These are phyloP conservation scores for Blastomyces parvus DNA, from an alignment of 2,329 filamentous ascomycete genomes.

Conservation along the genomic window DNA sequence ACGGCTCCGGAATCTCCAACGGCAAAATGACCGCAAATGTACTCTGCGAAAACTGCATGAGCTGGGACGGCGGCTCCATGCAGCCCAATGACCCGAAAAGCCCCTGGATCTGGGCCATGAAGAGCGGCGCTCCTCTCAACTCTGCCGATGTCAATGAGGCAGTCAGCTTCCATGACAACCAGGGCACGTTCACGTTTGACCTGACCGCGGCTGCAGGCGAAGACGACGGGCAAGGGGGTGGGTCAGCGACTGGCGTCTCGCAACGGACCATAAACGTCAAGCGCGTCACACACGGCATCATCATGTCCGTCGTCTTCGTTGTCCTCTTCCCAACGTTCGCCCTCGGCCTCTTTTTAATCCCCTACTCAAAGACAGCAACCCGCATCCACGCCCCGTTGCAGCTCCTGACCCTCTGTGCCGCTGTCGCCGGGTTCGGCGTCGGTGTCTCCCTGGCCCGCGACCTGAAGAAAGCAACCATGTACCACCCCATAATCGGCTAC, in stretches of 20 bases:
- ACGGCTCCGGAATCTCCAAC: slow-evolving; percentile 44
- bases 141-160: slow-evolving; percentile 36
- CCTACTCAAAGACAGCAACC: slow-evolving; percentile 13
- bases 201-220: slow-evolving; percentile 43
- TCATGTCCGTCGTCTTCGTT: slow-evolving; percentile 22
- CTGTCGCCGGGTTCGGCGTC: slow-evolving; percentile 42
- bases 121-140: slow-evolving; percentile 39
- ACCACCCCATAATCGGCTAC: slow-evolving; percentile 48
- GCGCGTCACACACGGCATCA: slow-evolving; percentile 19
- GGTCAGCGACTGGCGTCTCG: neutral
- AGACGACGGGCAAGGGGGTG: neutral
- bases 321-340: slow-evolving; percentile 21
- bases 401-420: slow-evolving; percentile 39
- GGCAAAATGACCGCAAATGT: slow-evolving; percentile 49
- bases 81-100: slow-evolving; percentile 37
- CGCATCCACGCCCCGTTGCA: slow-evolving; percentile 39
- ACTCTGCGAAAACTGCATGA: slow-evolving; percentile 45
- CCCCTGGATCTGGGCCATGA: slow-evolving; percentile 45
- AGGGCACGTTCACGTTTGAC: slow-evolving; percentile 39
- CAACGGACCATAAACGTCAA: slow-evolving; percentile 7
- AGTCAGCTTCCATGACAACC: slow-evolving; percentile 39
- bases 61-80: slow-evolving; percentile 45
- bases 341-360: slow-evolving; percentile 14
- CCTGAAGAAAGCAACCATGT: slow-evolving; percentile 28
- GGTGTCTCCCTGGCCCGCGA: slow-evolving; percentile 42